Conservation (phyloP, 2,329 filamentous ascomycete species). For the Scortechinia acanthostroma region DNA sequence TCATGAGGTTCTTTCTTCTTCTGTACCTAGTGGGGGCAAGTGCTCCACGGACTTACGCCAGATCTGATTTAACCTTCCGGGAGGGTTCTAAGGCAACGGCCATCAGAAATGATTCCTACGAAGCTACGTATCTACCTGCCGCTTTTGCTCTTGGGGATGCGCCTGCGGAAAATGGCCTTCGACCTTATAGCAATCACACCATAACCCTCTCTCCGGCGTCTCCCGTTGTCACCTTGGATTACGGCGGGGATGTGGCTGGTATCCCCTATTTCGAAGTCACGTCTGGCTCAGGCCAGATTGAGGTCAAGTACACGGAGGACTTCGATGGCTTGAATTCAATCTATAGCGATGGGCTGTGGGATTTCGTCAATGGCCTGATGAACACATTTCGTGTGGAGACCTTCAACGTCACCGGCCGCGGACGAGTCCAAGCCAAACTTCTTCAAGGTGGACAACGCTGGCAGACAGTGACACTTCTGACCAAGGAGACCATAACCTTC, state of each 20-base stretch:
- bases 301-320: constrained; percentile 23
- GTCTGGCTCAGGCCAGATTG: constrained; percentile 17
- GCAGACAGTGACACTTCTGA: constrained; percentile 25
- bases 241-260: constrained; percentile 20
- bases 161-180: too few relatives aligned
- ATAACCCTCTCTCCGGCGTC: not conserved
- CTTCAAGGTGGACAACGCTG: constrained; percentile 30
- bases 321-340: constrained; percentile 14
- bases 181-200: too few relatives aligned
- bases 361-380: constrained; percentile 12
- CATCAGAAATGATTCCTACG: too few relatives aligned
- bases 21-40: too few relatives aligned
- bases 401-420: constrained; percentile 20
- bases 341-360: constrained; percentile 20
- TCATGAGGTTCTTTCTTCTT: too few relatives aligned
- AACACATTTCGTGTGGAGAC: constrained; percentile 27
- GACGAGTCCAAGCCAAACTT: constrained; percentile 18
- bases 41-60: too few relatives aligned
- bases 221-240: constrained; percentile 13
- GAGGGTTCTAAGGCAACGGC: too few relatives aligned
- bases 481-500: constrained; percentile 18
- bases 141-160: too few relatives aligned
- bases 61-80: too few relatives aligned
- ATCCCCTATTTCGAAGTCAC: constrained; percentile 19
- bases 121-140: too few relatives aligned